phyloP scores from a whole-genome alignment of 495 filamentous ascomycete species.

The Aspergillus avenaceus region DNA sequence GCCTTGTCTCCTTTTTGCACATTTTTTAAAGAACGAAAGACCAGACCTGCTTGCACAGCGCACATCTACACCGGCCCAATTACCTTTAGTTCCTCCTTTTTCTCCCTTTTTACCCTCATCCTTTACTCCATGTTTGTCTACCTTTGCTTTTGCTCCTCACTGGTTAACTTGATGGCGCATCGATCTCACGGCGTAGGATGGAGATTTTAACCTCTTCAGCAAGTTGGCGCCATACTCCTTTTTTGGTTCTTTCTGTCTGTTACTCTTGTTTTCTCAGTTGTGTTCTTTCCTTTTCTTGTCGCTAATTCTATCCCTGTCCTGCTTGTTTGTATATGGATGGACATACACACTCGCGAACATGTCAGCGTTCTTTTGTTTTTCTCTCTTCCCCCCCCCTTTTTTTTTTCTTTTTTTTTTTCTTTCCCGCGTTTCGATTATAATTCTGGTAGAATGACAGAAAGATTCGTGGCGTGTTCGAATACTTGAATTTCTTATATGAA shows the following conservation, averaged over 20 bases:
- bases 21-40: no score
- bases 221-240: constrained; percentile 1
- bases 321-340: constrained; percentile 4
- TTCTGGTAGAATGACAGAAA: no score
- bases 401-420: no score
- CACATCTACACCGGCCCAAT: no score
- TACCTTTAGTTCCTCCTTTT: no score
- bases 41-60: no score
- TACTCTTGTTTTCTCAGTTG: neutral
- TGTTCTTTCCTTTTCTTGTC: neutral
- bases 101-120: no score
- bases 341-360: neutral
- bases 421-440: no score
- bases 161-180: neutral
- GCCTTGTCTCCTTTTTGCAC: neutral
- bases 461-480: no score
- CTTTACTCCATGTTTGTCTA: neutral
- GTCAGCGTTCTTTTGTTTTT: no score
- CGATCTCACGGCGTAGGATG: neutral
- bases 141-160: neutral
- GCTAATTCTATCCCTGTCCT: neutral
- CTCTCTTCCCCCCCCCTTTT: no score
- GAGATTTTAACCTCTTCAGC: constrained; percentile 2
- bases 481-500: no score
- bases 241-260: neutral